phyloP scores from a whole-genome alignment of 495 filamentous ascomycete genomes.

The Podospora anserina region DNA sequence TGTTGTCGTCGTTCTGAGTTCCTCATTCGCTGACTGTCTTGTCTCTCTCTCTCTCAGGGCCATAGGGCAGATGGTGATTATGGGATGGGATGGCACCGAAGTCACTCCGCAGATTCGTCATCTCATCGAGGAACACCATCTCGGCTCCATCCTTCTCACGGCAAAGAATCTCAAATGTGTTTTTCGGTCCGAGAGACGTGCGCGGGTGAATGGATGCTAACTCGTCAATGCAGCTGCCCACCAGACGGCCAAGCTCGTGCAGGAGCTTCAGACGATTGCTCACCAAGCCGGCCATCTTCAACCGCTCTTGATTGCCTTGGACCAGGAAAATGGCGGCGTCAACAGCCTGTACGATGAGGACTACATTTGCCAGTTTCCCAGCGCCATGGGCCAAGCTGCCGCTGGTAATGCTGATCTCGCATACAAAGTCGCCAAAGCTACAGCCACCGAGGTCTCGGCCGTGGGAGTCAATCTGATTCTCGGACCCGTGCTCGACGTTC shows the following conservation, averaged over 20 bases:
- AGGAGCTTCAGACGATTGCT: slow-evolving; percentile 83
- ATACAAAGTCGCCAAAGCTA: slow-evolving; percentile 79
- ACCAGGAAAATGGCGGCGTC: slow-evolving; percentile 93
- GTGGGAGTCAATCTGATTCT: slow-evolving; percentile 90
- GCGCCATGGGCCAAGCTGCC: slow-evolving; percentile 85
- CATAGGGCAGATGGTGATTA: slow-evolving; percentile 90
- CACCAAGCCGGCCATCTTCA: slow-evolving; percentile 81
- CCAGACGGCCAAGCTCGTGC: slow-evolving; percentile 73
- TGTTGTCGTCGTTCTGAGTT: background rate
- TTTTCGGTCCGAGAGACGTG: background rate
- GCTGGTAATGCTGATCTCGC: slow-evolving; percentile 74
- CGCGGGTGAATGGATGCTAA: slow-evolving; percentile 15
- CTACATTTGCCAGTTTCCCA: slow-evolving; percentile 86
- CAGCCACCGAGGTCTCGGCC: slow-evolving; percentile 77
- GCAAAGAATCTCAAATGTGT: slow-evolving; percentile 90
- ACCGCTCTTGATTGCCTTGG: slow-evolving; percentile 77
- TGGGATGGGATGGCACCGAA: slow-evolving; percentile 90
- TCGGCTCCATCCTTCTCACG: slow-evolving; percentile 72
- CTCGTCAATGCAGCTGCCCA: slow-evolving; percentile 61
- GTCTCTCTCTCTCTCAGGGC: slow-evolving; percentile 38
- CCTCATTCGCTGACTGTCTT: slow-evolving; percentile 7
- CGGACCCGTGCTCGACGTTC: slow-evolving; percentile 83
- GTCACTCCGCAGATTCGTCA: slow-evolving; percentile 80
- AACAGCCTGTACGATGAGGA: slow-evolving; percentile 91
- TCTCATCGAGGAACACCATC: slow-evolving; percentile 79